Base-by-base conservation (phyloP, 345 rosid genomes). In the Arabidopsis suecica region DNA sequence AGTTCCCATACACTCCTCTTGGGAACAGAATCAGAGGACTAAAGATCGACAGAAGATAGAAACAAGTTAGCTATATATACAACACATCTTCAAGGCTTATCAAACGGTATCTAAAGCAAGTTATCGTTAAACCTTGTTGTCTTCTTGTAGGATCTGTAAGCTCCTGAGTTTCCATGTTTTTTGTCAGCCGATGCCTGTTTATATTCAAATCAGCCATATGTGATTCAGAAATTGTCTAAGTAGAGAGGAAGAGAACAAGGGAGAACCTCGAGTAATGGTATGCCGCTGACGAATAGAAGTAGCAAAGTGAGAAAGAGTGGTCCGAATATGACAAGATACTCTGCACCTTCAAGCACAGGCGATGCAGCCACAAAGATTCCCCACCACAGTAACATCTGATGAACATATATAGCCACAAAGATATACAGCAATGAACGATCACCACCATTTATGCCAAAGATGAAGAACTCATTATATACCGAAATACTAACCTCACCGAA, bases 11-110 rank as follows among this genome's bases (percentile, higher is more conserved):
- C 3, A 85, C 82, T 12, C 50, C 74, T 34, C 83, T 82, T 6
- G 96, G 97, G 54, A 94, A 85, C 8, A 84, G 91, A 81, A 94
- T 78, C 48, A 94, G 83, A 65, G 98, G 97, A 86, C 97, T 94
- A 68, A 20, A 60, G 88, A 78, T 54, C 34, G 7, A 8, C 60
- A 25, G 0, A 60, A 68, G 22, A 53, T n/a, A 56, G 5, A 64
- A 48, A 30, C 61, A 55, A 7, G 37, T 63, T 47, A 77, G 61
- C 41, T 11, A 53, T 47, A 32, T 3, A 42, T 28, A 22, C 5
- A n/a, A 60, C 40, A 71, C 13, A 37, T 5, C 41, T 13, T 41
- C 70, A 61, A 51, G 59, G 16, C 7, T 53, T 54, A 51, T 8
- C 0, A 25, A 62, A 62, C 9, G 1, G 8, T 61, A 61, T 69